Conservation (phyloP, 2,329 filamentous ascomycete species). For the Geosmithia morbida region DNA sequence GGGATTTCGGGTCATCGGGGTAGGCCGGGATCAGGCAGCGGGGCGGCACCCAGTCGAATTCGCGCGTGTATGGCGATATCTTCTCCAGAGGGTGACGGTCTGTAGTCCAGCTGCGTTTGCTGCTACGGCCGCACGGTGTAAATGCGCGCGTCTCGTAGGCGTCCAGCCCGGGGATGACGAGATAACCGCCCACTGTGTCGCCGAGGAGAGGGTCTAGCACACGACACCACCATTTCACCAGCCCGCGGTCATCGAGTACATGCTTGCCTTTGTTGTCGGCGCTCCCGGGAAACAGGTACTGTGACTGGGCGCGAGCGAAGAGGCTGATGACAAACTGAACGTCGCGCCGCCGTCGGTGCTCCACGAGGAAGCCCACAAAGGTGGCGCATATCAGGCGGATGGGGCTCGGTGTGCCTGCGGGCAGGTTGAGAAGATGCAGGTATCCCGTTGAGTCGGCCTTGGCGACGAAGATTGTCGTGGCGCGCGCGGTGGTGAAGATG, state of each 20-base stretch:
- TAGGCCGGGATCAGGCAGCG: conserved; percentile 80
- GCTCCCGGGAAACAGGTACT: conserved; percentile 91
- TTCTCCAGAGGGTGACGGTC: conserved; percentile 57
- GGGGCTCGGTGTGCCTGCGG: conserved; percentile 44
- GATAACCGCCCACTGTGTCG: conserved; percentile 51
- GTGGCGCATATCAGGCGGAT: conserved; percentile 58
- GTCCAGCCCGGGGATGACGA: conserved; percentile 80
- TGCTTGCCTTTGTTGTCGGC: conserved; percentile 77
- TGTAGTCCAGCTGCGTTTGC: conserved; percentile 35
- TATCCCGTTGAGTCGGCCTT: conserved; percentile 96
- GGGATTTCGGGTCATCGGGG: conserved; percentile 87
- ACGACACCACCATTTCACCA: conserved; percentile 94
- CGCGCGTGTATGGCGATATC: conserved; percentile 47
- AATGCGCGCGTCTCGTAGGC: conserved; percentile 67
- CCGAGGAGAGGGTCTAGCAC: conserved; percentile 65
- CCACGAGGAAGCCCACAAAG: conserved; percentile 64
- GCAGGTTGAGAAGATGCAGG: conserved; percentile 50
- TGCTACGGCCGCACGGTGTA: conserved; percentile 40
- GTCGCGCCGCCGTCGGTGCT: conserved; percentile 42
- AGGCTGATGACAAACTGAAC: conserved; percentile 68
- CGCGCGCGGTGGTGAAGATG: conserved; percentile 66
- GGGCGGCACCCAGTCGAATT: conserved; percentile 50
- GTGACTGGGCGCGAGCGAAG: conserved; percentile 81
- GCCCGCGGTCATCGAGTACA: conserved; percentile 74
- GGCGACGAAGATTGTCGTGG: conserved; percentile 84